A percentile compares a stretch with the other conserved stretches of the same genome.
Evolutionary conservation across 345 rosid genomes (phyloP).

Genomic region (Alliaria petiolata): DNA sequence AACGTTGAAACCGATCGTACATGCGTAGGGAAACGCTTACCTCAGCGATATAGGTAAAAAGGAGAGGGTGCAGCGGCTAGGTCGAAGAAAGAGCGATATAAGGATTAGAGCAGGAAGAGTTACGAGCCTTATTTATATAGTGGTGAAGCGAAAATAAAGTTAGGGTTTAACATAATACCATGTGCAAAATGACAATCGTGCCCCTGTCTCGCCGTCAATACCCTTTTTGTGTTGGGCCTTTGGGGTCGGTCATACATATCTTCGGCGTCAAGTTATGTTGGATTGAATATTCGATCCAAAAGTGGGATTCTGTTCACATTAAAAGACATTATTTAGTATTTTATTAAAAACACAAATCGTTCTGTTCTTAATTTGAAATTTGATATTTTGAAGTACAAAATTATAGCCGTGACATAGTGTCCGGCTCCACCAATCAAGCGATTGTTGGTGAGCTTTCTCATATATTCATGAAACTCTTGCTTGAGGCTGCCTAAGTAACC

Average conservation of each 20-base stretch:
- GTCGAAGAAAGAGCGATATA: neutral
- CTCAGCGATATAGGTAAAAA: neutral
- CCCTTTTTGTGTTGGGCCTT: neutral
- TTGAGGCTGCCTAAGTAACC: constrained; percentile 83
- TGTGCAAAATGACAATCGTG: neutral
- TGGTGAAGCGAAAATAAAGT: neutral
- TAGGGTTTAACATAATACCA: constrained; percentile 3
- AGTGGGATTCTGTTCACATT: too few species aligned
- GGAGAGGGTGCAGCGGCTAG: neutral
- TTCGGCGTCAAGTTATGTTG: neutral
- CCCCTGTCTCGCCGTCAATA: neutral
- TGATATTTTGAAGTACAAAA: too few species aligned
- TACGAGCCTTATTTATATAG: neutral
- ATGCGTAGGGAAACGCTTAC: neutral
- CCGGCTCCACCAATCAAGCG: constrained; percentile 94
- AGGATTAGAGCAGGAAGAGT: too few species aligned
- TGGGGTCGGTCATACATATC: neutral
- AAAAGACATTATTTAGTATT: too few species aligned
- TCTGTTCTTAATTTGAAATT: too few species aligned
- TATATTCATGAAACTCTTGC: constrained; percentile 56
- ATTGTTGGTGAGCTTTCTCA: constrained; percentile 80
- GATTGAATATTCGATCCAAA: neutral
- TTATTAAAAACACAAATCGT: too few species aligned
- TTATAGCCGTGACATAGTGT: constrained; percentile 97
- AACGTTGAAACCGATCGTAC: too few species aligned